Base-by-base conservation (phyloP, 1,284 basidiomycete species). In the Peniophora sp. region DNA sequence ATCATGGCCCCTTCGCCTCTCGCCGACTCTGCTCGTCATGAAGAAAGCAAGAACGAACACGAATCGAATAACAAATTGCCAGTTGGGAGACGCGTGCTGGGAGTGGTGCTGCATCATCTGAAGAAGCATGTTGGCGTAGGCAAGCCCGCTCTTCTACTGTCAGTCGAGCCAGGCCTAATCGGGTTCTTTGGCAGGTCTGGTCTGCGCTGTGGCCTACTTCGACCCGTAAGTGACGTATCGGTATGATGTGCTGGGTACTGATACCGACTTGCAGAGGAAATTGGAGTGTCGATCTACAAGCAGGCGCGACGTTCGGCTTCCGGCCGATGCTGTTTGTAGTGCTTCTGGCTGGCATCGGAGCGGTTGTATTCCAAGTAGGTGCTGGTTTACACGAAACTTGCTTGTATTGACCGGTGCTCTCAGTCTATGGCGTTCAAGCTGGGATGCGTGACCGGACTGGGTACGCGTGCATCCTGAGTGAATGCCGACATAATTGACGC, bases 241-340 rank as follows among this genome's bases (percentile, higher is more conserved):
- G 17, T 45, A 5, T 41, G 8, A n/a, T 45, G 22, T 45, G 9
- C 20, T 5, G 14, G n/a, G 23, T 24, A 9, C 20, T 24, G 20
- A 24, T 6, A 41, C 20, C 27, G 10, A 12, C n/a, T 15, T 41
- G 41, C 54, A 84, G 82, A 12, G 84, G 84, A 32, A 87, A 87
- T 60, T 89, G 86, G 85, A 80, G 80, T 9, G 85, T 87, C 14
- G 85, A 88, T 63, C 67, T 88, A 17, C 78, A 83, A 62, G 85
- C 85, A 6, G 88, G 88, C 10, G 83, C 85, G 9, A 64, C 79
- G 55, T 90, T 78, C 62, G 92, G 92, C 0, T 96, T 94, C 72
- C 81, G 83, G 57, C 76, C 96, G 27, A 76, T 97, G 36, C 94
- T 95, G 62, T 77, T 96, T 47, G 84, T 97, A 11, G 75, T 97